A percentile compares a stretch with the other conserved stretches of the same genome.
Conservation (phyloP, 1,284 basidiomycete species). For the Rhodotorula sp. region DNA sequence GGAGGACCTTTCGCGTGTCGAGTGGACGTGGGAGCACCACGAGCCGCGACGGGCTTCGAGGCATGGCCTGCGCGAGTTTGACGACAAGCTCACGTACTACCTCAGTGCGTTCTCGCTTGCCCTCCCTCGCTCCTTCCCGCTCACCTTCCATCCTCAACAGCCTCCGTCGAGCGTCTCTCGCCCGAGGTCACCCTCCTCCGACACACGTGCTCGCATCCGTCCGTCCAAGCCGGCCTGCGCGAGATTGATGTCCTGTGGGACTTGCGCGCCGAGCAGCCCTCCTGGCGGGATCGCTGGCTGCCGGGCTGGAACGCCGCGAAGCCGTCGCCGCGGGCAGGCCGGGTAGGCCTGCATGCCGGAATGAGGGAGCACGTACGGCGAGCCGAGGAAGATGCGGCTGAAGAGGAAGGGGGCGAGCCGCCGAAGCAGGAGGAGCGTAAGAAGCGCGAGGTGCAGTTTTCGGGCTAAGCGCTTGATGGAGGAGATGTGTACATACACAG, state of each 20-base stretch:
- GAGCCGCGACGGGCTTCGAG: slow-evolving; percentile 5
- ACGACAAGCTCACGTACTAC: slow-evolving; percentile 33
- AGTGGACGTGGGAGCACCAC: slow-evolving; percentile 32
- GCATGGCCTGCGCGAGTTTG: slow-evolving; percentile 2
- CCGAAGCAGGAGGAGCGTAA: background rate
- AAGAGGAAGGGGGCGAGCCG: background rate
- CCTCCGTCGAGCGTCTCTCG: slow-evolving; percentile 22
- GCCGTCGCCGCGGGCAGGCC: background rate
- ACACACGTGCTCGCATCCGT: slow-evolving; percentile 17
- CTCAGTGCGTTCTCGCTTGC: slow-evolving; percentile 13
- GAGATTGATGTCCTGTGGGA: slow-evolving; percentile 28
- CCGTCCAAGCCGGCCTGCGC: background rate
- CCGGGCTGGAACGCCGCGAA: background rate
- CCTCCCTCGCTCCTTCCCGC: background rate
- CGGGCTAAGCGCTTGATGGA: background rate
- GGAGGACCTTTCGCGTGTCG: slow-evolving; percentile 16
- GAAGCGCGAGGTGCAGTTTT: slow-evolving; percentile 5
- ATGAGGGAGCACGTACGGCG: background rate
- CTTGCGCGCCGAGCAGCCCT: background rate
- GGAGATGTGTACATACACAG: background rate
- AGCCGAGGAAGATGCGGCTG: background rate
- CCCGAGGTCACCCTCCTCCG: slow-evolving; percentile 20
- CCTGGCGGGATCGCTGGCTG: background rate
- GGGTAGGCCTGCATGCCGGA: background rate
- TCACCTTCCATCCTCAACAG: background rate